Base-by-base conservation (phyloP, 2,329 filamentous ascomycete genomes). In the Botryosphaeria dothidea region DNA sequence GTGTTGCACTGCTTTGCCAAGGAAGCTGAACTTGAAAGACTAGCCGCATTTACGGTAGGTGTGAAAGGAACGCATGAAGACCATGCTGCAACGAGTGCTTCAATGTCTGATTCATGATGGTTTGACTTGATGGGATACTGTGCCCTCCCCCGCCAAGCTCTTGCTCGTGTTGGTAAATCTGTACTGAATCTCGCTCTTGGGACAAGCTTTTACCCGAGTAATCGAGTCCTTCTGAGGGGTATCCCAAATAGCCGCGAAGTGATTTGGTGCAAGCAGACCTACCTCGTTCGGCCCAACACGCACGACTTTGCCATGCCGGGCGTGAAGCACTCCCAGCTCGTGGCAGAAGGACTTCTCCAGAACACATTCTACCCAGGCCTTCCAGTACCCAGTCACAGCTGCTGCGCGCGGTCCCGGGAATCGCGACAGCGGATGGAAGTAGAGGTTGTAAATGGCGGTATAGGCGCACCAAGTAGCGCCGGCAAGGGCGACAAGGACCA, bases 261-360 rank as follows among this genome's bases (percentile, higher is more conserved):
- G 17, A 17, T 13, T 41, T 17, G 17, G 31, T 11, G 31, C 13
- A 8, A n/a, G 25, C 48, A 29, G n/a, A 15, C 45, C 17, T 69
- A 71, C 72, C 69, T 74, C 72, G 49, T 74, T 72, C 11, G 72
- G 73, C 7, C 70, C 72, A 6, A 74, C 68, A 19, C 72, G 70
- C 21, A 74, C 70, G 29, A 74, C 67, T 15, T 70, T 64, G 46
- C 73, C 73, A 51, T 75, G 73, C 49, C 51, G 68, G 9, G 68
- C 69, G 67, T 74, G 72, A 38, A 75, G 64, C n/a, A 69, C 65
- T 15, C 68, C 67, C 7, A 74, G 67, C 15, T 67, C 65, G 62
- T 75, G 70, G 64, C 69, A 72, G 60, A 75, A 74, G 17, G 73
- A 74, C 23, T 68, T 69, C 54, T 70, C 69, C 15, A 65, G 67